Evolutionary conservation across 176 grass and related monocot species (phyloP), one percentile per base, ranked within the genome.

Genomic region (Paspalum vaginatum): DNA sequence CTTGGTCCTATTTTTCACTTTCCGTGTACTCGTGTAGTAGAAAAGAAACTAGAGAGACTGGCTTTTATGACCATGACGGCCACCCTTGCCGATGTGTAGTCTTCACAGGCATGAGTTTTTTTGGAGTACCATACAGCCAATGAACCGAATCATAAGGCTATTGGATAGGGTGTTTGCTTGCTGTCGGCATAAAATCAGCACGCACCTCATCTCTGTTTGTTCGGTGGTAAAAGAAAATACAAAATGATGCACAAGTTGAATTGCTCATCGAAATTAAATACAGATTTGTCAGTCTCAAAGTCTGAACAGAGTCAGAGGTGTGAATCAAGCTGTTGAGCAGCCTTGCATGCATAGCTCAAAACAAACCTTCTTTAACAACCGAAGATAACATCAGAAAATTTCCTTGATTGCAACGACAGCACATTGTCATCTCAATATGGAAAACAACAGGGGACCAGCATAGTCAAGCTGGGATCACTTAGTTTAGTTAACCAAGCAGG

Each of bases 391-490:
- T 8, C 42, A 49, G 8, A 60, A 63, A 73, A 16, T 18, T 85
- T 76, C 81, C 20, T 80, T 16, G 82, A 43, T 41, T n/a, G 47
- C 81, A 81, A 57, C 71, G 76, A 80, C 87, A 81, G 20, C 64
- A 22, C 64, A 72, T 72, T 65, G 54, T 65, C 72, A 65, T 38
- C 55, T 81, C 26, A 2, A 47, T 85, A 58, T 44, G 49, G 42
- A 57, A 89, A 85, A 85, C 47, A 85, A 25, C 26, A 59, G 63
- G 78, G 78, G 53, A 58, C 48, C 57, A 71, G 14, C 64, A 58
- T 52, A 57, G 83, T 85, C 57, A 81, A 72, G 58, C 15, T 72
- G 75, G 26, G 78, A 85, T 89, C 55, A 72, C n/a, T 58, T 65
- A 72, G 65, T 81, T 89, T 85, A 65, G 21, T 51, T 72, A 85